Evolutionary conservation across 192 early-diverging fungal genomes (phyloP).

Genomic region (Podila minutissima): DNA sequence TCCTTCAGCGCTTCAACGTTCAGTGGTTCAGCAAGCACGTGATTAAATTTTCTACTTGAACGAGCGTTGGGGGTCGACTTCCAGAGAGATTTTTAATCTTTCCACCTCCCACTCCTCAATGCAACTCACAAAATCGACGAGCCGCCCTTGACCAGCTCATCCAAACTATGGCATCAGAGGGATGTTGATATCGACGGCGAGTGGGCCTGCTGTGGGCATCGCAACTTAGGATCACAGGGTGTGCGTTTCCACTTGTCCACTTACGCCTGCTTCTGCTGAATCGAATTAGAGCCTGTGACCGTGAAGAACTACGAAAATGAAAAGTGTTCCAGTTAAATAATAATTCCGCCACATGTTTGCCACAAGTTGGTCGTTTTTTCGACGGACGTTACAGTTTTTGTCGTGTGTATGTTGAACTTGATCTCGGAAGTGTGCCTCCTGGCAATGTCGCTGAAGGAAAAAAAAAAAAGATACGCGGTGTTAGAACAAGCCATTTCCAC

Average conservation of each 20-base stretch:
- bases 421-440: slow-evolving; percentile 17
- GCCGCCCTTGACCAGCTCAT: too few relatives aligned
- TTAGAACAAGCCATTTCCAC: background rate
- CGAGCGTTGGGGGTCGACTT: too few relatives aligned
- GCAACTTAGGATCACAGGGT: background rate
- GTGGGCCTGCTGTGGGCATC: background rate
- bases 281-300: slow-evolving; percentile 8
- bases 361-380: background rate
- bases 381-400: slow-evolving; percentile 2
- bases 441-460: slow-evolving; percentile 16
- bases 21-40: too few relatives aligned
- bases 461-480: background rate
- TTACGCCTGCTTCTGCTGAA: slow-evolving; percentile 22
- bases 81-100: too few relatives aligned
- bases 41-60: too few relatives aligned
- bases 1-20: too few relatives aligned
- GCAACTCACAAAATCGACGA: too few relatives aligned
- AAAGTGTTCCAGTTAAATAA: background rate
- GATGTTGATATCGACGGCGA: background rate
- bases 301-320: slow-evolving; percentile 11
- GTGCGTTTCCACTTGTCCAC: background rate
- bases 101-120: too few relatives aligned
- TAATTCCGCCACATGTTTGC: background rate
- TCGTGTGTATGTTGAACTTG: slow-evolving; percentile 20
- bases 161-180: background rate